Conservation (phyloP, 1,284 basidiomycete species). For the Cryptococcus sp. region DNA sequence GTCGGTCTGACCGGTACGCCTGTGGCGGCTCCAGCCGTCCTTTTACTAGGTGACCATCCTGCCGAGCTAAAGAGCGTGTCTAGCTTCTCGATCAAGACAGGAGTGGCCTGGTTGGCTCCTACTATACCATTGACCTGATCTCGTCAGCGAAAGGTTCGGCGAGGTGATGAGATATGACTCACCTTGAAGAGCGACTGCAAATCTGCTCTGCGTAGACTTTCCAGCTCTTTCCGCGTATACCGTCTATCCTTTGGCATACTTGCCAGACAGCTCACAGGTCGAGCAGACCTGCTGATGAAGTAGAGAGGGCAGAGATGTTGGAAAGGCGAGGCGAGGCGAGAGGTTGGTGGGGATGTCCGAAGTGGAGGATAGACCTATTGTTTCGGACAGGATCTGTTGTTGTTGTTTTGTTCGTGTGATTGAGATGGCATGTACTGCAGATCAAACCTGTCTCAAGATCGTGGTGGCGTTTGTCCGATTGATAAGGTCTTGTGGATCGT, state of each 20-base stretch:
- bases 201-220: constrained; percentile 32
- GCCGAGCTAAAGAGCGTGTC: constrained; percentile 29
- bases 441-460: no score
- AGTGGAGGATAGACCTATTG: not conserved
- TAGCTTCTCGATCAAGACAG: constrained; percentile 27
- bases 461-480: no score
- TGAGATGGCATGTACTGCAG: not conserved
- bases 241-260: constrained; percentile 26
- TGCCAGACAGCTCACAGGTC: no score
- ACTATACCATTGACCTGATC: constrained; percentile 37
- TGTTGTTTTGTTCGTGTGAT: constrained; percentile 1
- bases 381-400: not conserved
- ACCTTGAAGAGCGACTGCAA: constrained; percentile 42
- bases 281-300: no score
- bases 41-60: constrained; percentile 12
- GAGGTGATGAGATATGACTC: no score
- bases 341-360: not conserved
- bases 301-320: not conserved
- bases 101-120: constrained; percentile 38
- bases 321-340: not conserved
- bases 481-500: no score
- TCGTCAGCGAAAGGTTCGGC: no score
- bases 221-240: constrained; percentile 37
- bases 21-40: constrained; percentile 3
- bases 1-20: no score